Evolutionary conservation across 2,329 filamentous ascomycete genomes (phyloP).

Genomic region (Ceratocystis ficicola): DNA sequence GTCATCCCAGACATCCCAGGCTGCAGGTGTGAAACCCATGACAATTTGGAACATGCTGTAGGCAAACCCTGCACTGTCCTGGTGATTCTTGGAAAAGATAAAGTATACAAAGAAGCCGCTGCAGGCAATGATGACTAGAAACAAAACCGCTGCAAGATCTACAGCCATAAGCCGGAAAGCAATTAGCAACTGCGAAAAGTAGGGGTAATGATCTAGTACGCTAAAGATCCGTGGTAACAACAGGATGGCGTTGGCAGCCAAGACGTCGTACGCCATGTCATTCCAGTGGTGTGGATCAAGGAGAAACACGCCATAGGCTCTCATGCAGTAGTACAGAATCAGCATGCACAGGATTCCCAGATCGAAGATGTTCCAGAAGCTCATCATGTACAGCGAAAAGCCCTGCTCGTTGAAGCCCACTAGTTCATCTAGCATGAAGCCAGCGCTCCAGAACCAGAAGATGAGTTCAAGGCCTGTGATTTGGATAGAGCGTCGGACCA

Average conservation of each 20-base stretch:
- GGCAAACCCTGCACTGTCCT: conserved; percentile 61
- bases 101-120: conserved; percentile 96
- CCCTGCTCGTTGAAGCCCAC: conserved; percentile 95
- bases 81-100: conserved; percentile 61
- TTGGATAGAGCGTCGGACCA: conserved; percentile 59
- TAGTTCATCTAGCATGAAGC: conserved; percentile 92
- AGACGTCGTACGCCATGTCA: conserved; percentile 81
- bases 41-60: conserved; percentile 88
- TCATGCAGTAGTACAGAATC: conserved; percentile 78
- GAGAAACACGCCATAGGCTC: conserved; percentile 75
- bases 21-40: conserved; percentile 91
- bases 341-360: conserved; percentile 77
- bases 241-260: conserved; percentile 80
- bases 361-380: conserved; percentile 95
- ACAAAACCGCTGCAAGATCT: conserved; percentile 72
- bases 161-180: conserved; percentile 90
- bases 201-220: conserved; percentile 85
- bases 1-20: conserved; percentile 75
- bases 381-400: conserved; percentile 92
- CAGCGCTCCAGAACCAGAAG: conserved; percentile 97
- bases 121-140: conserved; percentile 75
- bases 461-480: conserved; percentile 78
- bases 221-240: conserved; percentile 86
- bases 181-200: conserved; percentile 89
- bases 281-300: conserved; percentile 64